Percentiles rank a stretch among this genome's conserved stretches.
phyloP scores from a whole-genome alignment of 345 rosid genomes.

The Syzygium aqueum region DNA sequence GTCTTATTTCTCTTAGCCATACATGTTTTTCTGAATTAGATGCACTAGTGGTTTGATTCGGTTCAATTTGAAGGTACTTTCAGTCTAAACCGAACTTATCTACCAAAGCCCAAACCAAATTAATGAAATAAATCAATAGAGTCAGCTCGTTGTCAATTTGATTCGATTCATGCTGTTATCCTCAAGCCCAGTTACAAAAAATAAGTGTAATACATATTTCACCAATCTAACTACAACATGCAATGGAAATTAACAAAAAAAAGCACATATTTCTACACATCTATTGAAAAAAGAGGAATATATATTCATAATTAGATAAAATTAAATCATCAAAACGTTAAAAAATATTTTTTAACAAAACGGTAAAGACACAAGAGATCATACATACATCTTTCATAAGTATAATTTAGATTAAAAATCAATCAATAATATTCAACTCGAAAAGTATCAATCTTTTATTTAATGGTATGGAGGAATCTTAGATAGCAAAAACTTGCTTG shows the following conservation, averaged over 20 bases:
- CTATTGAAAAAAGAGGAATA: no score
- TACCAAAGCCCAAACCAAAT: not conserved
- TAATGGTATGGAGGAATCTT: not conserved
- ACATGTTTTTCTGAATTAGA: not conserved
- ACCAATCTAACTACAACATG: not conserved
- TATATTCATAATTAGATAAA: no score
- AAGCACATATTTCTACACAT: no score
- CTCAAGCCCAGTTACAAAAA: not conserved
- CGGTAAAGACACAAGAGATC: not conserved
- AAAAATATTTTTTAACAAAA: not conserved
- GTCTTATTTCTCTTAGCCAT: not conserved
- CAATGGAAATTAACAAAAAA: not conserved
- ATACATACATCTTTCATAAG: not conserved
- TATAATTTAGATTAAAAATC: not conserved
- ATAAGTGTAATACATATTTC: not conserved
- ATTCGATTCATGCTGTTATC: not conserved
- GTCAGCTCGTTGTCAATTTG: not conserved
- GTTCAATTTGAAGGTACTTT: not conserved
- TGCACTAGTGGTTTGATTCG: not conserved
- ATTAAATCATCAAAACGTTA: not conserved
- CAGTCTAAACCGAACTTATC: not conserved
- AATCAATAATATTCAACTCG: not conserved
- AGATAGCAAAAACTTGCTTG: not conserved
- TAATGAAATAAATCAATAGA: not conserved
- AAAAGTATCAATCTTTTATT: not conserved